Conservation (phyloP, 805 yeast species). For the Candida silvicultrix region DNA sequence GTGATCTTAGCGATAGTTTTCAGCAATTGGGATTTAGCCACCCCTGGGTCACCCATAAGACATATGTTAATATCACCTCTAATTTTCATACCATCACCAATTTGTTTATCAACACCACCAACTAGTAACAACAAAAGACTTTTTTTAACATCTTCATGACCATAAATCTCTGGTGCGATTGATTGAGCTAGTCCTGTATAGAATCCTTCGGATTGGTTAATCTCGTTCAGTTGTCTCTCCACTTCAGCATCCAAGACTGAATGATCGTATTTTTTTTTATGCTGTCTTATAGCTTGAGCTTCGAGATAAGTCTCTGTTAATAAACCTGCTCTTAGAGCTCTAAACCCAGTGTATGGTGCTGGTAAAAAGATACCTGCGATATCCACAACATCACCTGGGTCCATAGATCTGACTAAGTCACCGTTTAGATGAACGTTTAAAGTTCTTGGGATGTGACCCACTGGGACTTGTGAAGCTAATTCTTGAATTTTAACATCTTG, state of each 20-base stretch:
- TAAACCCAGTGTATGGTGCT: constrained; percentile 91
- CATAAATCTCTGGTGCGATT: constrained; percentile 96
- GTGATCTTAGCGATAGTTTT: constrained; percentile 89
- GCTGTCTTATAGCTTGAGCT: constrained; percentile 80
- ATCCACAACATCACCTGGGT: constrained; percentile 95
- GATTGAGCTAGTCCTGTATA: constrained; percentile 79
- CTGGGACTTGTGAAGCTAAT: constrained; percentile 92
- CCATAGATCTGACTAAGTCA: constrained; percentile 74
- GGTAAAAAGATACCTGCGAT: constrained; percentile 91
- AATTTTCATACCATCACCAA: constrained; percentile 95
- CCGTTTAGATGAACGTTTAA: constrained; percentile 88
- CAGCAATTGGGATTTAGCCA: constrained; percentile 93
- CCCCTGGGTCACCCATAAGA: constrained; percentile 99
- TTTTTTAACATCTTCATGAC: constrained; percentile 90
- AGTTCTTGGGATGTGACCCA: constrained; percentile 93
- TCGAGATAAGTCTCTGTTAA: constrained; percentile 91
- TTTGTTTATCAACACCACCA: constrained; percentile 92
- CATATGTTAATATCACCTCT: constrained; percentile 96
- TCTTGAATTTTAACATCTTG: constrained; percentile 96
- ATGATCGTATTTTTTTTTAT: constrained; percentile 78
- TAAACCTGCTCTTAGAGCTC: constrained; percentile 87
- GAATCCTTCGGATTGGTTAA: constrained; percentile 59
- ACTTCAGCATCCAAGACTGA: constrained; percentile 52
- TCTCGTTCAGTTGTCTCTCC: constrained; percentile 45
- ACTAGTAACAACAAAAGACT: constrained; percentile 77